phyloP scores from a whole-genome alignment of 192 early-diverging fungal species.

The Podila minutissima region DNA sequence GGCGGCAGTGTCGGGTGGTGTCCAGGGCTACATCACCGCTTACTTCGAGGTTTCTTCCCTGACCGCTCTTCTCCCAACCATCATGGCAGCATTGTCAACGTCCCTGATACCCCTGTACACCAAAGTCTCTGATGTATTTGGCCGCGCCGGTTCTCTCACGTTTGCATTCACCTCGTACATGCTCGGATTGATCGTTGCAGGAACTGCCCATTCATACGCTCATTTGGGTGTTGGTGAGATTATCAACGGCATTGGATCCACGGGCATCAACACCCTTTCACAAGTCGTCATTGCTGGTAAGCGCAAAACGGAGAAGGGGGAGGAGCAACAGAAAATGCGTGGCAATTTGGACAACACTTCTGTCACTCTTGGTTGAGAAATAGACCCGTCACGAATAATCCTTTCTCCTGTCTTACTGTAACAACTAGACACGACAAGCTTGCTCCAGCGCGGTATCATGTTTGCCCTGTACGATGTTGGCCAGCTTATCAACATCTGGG shows the following conservation, averaged over 20 bases:
- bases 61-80: background rate
- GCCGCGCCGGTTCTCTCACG: background rate
- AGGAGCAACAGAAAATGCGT: no score
- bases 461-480: conserved; percentile 3
- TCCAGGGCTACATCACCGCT: background rate
- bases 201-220: background rate
- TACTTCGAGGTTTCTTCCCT: background rate
- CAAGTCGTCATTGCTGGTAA: conserved; percentile 7
- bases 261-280: background rate
- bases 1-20: background rate
- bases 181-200: background rate
- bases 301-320: background rate
- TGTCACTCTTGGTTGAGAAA: background rate
- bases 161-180: background rate
- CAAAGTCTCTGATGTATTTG: conserved; percentile 5
- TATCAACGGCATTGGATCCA: background rate
- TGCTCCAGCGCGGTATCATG: background rate
- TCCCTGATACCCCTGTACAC: conserved; percentile 1
- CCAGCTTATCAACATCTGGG: conserved; percentile 2
- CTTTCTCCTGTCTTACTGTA: no score
- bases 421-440: conserved; percentile 1
- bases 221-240: background rate
- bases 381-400: background rate
- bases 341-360: no score
- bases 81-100: background rate